Evolutionary conservation across 805 yeast genomes (phyloP), one percentile per base, ranked within the genome.

Genomic region (Priceomyces castillae): DNA sequence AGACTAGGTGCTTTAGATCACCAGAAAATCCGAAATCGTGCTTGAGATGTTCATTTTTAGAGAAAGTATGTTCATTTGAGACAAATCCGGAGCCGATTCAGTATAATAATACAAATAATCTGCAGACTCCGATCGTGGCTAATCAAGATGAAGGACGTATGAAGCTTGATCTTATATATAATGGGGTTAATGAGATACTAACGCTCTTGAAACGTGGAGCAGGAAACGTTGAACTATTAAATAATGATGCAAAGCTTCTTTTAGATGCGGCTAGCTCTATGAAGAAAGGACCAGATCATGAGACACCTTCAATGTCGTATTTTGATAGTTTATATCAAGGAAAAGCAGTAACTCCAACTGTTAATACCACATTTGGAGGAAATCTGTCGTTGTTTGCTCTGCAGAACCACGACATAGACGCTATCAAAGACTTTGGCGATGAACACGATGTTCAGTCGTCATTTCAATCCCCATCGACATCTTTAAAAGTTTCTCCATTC

Each of bases 1-100:
- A 80, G 63, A 76, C 88, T 1, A 62, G 85, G 44, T 84, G 90
- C 50, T 75, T 81, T 54, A 75, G 82, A 40, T 70, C 80, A 10
- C 68, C 76, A 1, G 69, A 63, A 19, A 66, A 72, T 14, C 51
- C 63, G 4, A 58, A 64, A 7, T 67, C 78, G 2, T 83, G 90
- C 62, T 60, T 82, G 16, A 62, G 88, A 17, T 84, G 90, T 54
- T 61, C 69, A 1, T 78, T 82, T 4, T 60, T 81, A 30, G 75
- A 71, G 4, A 61, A 69, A 23, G 62, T 57, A 17, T 84, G 90
- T 52, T 77, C 82, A 6, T 76, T 81, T 50, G 76, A 66, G 44
- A 23, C 17, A 7, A 30, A 22, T 7, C 44, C 44, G 19, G 34
- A 22, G 22, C 34, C 35, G n/a, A 14, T 39, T 15, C 42, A 34